Evolutionary conservation across 2,329 filamentous ascomycete genomes (phyloP), one percentile per base, ranked within the genome.

Genomic region (Juglanconis juglandina): DNA sequence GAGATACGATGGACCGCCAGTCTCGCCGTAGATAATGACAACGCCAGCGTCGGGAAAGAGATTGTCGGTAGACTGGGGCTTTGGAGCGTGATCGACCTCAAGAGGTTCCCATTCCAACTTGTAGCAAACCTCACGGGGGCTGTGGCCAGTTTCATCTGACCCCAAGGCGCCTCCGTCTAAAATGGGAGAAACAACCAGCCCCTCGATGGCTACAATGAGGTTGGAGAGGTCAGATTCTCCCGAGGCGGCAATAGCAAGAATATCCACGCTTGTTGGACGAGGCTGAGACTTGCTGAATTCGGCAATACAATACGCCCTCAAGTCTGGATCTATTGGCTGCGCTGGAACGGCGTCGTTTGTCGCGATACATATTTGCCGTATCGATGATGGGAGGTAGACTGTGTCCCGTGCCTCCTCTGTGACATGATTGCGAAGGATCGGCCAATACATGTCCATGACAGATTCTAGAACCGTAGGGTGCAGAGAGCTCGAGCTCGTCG

Each of bases 21-120:
- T 67, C 44, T 74, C 70, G 41, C 73, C 70, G 53, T 75, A 72
- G 5, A 79, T 69, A 24, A 80, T 76, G 30, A 70, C 73, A 33
- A 78, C 69, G 1, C 75, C 70, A 0, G 67, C 44, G 9, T 73
- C 70, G 0, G 61, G 66, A 13, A 68, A 67, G 64, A 1, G 66
- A 59, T 0, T 52, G 54, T 11, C 61, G 60, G 17, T 9, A 48
- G 24, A 10, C 24, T 34, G 46, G 46, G 2, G 3, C 17, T 41
- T 5, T n/a, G 24, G 2, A 8, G 5, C 13, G 35, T 9, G 11
- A 3, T 10, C 17, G 8, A 4, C 33, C 30, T 56, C 51, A 7
- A 62, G 9, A 1, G 71, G 73, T 50, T 79, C 77, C 77, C 78
- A 80, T n/a, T 77, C 71, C 13, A 78, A 57, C 66, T 77, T 79